Percentiles rank a stretch among this genome's conserved stretches.
Conservation (phyloP, 2,329 filamentous ascomycete genomes). For the Venturia aucupariae region DNA sequence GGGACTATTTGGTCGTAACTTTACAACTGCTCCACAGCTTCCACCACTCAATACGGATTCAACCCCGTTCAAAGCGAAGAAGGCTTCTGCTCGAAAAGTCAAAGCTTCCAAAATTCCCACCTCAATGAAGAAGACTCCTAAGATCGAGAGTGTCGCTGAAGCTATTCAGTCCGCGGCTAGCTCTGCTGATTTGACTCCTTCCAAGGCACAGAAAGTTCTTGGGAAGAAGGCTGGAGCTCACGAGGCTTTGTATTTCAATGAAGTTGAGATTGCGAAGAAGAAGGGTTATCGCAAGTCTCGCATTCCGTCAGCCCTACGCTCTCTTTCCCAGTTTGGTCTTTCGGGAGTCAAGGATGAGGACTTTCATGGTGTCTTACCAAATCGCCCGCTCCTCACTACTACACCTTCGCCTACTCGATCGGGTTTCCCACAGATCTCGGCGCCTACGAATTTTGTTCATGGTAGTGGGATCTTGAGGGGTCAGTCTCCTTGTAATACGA, state of each 20-base stretch:
- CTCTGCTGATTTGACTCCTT: neutral
- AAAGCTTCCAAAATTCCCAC: neutral
- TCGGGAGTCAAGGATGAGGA: neutral
- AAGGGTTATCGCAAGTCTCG: neutral
- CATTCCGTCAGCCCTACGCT: neutral
- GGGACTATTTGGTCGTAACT: neutral
- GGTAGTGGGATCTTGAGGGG: neutral
- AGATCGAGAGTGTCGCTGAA: neutral
- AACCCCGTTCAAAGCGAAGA: neutral
- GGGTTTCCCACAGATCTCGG: neutral
- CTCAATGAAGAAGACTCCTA: neutral
- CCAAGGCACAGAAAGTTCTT: neutral
- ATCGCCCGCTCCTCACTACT: neutral
- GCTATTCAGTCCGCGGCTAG: neutral
- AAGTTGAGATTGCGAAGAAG: neutral
- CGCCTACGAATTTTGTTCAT: neutral
- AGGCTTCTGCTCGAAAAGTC: neutral
- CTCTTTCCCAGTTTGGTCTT: neutral
- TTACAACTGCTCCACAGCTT: neutral
- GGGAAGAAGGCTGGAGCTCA: neutral
- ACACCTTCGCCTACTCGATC: neutral
- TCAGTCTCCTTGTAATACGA: too few relatives aligned
- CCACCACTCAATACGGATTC: neutral
- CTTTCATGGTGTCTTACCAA: neutral
- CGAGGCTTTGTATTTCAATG: neutral